Percentiles rank a stretch among this genome's conserved stretches.
phyloP scores from a whole-genome alignment of 495 filamentous ascomycete species.

The Daldinia concentrica region DNA sequence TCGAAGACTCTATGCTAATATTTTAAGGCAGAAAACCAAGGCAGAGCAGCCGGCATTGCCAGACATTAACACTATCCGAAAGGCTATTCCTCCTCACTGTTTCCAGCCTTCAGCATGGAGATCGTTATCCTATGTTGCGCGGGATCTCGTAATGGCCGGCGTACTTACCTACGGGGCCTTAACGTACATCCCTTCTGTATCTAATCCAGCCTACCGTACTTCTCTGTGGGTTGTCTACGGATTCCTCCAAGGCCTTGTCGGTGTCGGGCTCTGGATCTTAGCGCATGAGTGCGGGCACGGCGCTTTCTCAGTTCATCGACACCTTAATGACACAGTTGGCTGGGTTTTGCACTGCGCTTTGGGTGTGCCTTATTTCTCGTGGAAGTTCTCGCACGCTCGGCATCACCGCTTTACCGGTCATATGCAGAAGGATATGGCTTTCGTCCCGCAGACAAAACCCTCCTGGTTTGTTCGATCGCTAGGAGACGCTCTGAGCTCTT shows the following conservation, averaged over 20 bases:
- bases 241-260: constrained; percentile 70
- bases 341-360: constrained; percentile 72
- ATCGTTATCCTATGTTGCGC: constrained; percentile 67
- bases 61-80: constrained; percentile 70
- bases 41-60: constrained; percentile 34
- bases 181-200: constrained; percentile 61
- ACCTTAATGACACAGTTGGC: constrained; percentile 72
- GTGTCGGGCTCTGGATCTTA: constrained; percentile 76
- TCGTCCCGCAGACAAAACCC: constrained; percentile 61
- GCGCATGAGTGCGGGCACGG: constrained; percentile 80
- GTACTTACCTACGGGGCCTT: constrained; percentile 64
- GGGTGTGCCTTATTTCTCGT: constrained; percentile 78
- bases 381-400: constrained; percentile 77
- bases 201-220: constrained; percentile 56
- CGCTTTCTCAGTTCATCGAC: constrained; percentile 70
- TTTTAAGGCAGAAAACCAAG: constrained; percentile 15
- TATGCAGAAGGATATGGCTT: constrained; percentile 68
- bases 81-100: constrained; percentile 74
- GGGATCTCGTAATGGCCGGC: constrained; percentile 64
- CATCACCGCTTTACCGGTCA: constrained; percentile 74
- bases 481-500: constrained; percentile 46
- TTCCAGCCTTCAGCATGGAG: constrained; percentile 68
- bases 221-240: constrained; percentile 67
- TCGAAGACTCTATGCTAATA: constrained; percentile 14
- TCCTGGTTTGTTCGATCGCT: constrained; percentile 50